These are phyloP conservation scores for Fusarium palustre DNA, from an alignment of 2,329 filamentous ascomycete species.

Conservation along the genomic window DNA sequence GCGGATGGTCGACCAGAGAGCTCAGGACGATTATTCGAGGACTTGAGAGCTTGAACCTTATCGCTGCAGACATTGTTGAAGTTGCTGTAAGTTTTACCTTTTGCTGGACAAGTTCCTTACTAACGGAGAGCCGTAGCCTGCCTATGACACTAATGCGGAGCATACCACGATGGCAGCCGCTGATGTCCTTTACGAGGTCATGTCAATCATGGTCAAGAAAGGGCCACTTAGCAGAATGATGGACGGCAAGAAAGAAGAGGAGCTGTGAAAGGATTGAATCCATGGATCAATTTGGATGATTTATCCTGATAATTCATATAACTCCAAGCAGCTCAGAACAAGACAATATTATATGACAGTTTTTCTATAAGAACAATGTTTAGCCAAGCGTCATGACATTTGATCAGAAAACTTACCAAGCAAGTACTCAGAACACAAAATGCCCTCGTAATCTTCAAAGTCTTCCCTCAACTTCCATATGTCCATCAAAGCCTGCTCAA, in stretches of 20 bases:
- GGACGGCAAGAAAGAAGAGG: constrained; percentile 18
- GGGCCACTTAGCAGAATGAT: constrained; percentile 71
- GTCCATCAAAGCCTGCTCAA: constrained; percentile 44
- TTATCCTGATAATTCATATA: rapidly evolving
- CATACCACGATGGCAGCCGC: constrained; percentile 80
- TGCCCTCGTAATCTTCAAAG: constrained; percentile 31
- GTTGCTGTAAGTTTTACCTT: constrained; percentile 56
- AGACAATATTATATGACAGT: constrained; percentile 47
- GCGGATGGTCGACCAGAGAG: constrained; percentile 80
- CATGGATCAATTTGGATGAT: too few relatives aligned
- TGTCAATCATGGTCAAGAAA: constrained; percentile 85
- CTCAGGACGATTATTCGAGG: constrained; percentile 77
- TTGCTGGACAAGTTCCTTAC: rapidly evolving
- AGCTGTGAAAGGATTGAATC: background rate
- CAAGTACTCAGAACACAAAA: constrained; percentile 37
- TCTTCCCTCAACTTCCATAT: constrained; percentile 45
- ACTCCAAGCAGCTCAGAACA: constrained; percentile 22
- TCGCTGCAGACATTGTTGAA: constrained; percentile 79
- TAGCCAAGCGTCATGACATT: background rate
- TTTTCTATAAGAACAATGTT: constrained; percentile 17
- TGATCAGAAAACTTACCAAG: constrained; percentile 33
- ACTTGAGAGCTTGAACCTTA: constrained; percentile 74
- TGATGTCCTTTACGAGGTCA: constrained; percentile 79
- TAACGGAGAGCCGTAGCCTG: constrained; percentile 57
- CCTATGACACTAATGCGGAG: constrained; percentile 79